Evolutionary conservation across 768 basidiomycete genomes (phyloP), one percentile per base, ranked within the genome.

Genomic region (Gloeopeniophorella convolvens): DNA sequence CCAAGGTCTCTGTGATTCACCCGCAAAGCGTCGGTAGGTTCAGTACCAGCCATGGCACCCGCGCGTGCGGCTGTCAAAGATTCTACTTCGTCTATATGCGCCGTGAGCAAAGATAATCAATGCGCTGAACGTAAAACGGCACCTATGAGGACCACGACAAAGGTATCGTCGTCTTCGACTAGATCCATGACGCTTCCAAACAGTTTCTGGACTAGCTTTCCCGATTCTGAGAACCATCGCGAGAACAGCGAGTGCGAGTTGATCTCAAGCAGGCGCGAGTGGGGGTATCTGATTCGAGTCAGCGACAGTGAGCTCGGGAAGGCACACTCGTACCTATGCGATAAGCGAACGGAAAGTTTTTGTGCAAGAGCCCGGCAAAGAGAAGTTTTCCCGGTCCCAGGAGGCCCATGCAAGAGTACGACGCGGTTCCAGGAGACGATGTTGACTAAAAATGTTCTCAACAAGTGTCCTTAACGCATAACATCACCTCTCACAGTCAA

Each of bases 151-250:
- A 99, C 90, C 4, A 96, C 83, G 2, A 99, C 83, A 60, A 99
- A 97, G 13, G 80, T 80, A 49, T 84, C 82, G 55, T 94, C 89
- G 59, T 97, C 93, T 42, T 96, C 93, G 0, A 89, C 85, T 68
- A 98, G 76, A 57, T 96, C 93, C 32, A 78, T 88, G 49, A 99
- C 91, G 51, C 78, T 87, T 32, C 75, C 79, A 64, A 98, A 99
- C 15, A 99, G 72, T 40, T 87, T 80, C 62, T 98, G 95, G 1
- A 99, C 96, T 24, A 99, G 80, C 66, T 99, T 99, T 13, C 96
- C 96, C 0, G 93, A 96, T 64, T 99, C 96, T 0, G 94, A 97
- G 69, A 98, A 99, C 95, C 96, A 99, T 59, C 93, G 89, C 13
- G 91, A 94, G 65, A 99, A 98, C 13, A 99, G 76, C 2, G 94